Base-by-base conservation (phyloP, 1,139 yeast genomes). In the Pichia sp. region DNA sequence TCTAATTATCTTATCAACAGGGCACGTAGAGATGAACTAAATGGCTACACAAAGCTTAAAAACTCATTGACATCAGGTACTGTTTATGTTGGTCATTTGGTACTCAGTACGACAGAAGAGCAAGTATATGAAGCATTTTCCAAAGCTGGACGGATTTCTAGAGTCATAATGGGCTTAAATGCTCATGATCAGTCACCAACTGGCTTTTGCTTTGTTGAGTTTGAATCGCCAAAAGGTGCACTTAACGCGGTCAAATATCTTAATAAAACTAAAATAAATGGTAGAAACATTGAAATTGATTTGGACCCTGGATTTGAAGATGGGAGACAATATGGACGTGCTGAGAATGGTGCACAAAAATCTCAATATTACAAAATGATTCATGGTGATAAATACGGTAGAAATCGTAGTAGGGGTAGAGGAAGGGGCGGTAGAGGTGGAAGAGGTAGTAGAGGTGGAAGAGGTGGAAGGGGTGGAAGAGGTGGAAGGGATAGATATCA, bases 311-410 rank as follows among this genome's bases (percentile, higher is more conserved):
- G 98, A 0, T 89, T 89, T 59, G 75, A 74, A 50, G 96, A 89
- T 53, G 97, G 97, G 1, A 71, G 98, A 52, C 96, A 91, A 58
- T 89, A 79, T 58, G 97, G 97, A 14, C 72, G 98, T 53, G 97
- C 97, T 35, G 72, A 74, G 22, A 78, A 77, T 49, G 97, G 97
- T 40, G 97, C 96, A 1, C 98, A 91, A 61, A 55, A 52, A 35
- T 23, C 40, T 5, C 53, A 52, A 28, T 48, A 72, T n/a, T 34
- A 35, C 14, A 22, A 26, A 20, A 31, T n/a, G n/a, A 28, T 28
- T 10, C 25, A 31, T 18, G 32, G 32, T 14, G 32, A 21, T 21
- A 35, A 33, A n/a, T 43, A 45, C 30, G 30, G 36, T 18, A 45
- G 42, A 12, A 38, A 39, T 21, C 42, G 49, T 33, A 34, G 38